Evolutionary conservation across 371 early-diverging fungal genomes (phyloP), one percentile per base, ranked within the genome.

Genomic region (Mortierella sp.): DNA sequence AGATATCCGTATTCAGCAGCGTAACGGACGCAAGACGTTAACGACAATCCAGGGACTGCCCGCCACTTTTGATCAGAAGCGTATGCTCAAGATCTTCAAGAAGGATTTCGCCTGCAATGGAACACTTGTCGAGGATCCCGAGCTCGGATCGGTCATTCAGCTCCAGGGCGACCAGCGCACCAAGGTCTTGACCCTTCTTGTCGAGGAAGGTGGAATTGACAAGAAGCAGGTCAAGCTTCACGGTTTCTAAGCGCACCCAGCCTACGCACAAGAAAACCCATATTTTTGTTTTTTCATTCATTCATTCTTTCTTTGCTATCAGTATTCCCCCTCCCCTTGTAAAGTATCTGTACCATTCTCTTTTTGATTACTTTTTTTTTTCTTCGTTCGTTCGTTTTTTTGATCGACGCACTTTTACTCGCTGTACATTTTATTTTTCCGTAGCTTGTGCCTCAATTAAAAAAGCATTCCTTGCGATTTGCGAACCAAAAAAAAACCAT

Each of bases 91-190:
- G 88, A 93, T 92, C 39, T 97, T 99, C 86, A 99, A 97, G 90
- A 97, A 97, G 89, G 93, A 94, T 50, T 98, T 98, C 85, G 98
- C 97, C 53, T 98, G 99, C 90, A 98, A 96, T 89, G 99, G 99
- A 47, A 97, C 92, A 11, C 88, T 99, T 61, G 94, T 96, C 10
- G 92, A 95, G 45, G 97, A 98, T 89, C 94, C 96, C 81, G 96
- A 96, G 79, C 84, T 93, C 37, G 97, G 97, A 40, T 87, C 95
- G 77, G 93, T 97, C 52, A 93, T 99, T 78, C 98, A 98, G 87
- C 91, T 99, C 16, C 93, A 95, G 47, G 99, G 99, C 64, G 98
- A 99, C 88, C 99, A 99, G 80, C 93, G 99, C 66, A 66, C 87
- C 45, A 97, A 97, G 88, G 93, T 98, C 77, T 89, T 89, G 71